Evolutionary conservation across 805 yeast species (phyloP), one percentile per base, ranked within the genome.

Genomic region (Ogataea naganishii): DNA sequence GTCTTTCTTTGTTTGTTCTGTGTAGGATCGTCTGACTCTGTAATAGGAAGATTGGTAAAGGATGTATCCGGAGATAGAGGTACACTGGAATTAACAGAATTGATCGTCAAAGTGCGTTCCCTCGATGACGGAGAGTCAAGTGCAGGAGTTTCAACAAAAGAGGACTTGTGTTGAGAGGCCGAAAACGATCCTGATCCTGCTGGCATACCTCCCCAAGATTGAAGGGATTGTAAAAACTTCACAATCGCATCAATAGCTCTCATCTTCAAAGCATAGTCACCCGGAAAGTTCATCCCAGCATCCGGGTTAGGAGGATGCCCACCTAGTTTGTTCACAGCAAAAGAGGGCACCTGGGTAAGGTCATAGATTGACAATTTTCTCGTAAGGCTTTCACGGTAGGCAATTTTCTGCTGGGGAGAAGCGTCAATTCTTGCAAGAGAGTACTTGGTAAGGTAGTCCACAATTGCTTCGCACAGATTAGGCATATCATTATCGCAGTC

Each of bases 401-500:
- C 65, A 8, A 62, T 58, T 46, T 72, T 73, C 46, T 86, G 95
- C 20, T 71, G 62, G 14, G 75, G 69, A 0, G 95, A 72, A 13
- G 80, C 75, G 6, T 76, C 85, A 5, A 81, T 79, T 35, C 85
- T 68, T 1, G 79, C 65, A 21, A 83, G 59, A 1, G 96, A 78
- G 36, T 67, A 65, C 51, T 62, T 78, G 46, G 85, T 80, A 40
- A 92, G 64, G 41, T 80, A 78, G 40, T 85, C 88, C 31, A 86
- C 73, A 24, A 86, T 64, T 29, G 75, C 66, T 56, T 92, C 98
- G 56, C 88, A 84, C 29, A 88, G 65, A 51, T 92, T 92, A 22
- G 92, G 81, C 66, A 78, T 71, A 2, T 71, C 58, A 19, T 75
- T 62, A 51, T 86, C 95, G 62, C 99, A 92, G 55, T 92, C 99